phyloP scores from a whole-genome alignment of 495 filamentous ascomycete species.

The Collariella sp. region DNA sequence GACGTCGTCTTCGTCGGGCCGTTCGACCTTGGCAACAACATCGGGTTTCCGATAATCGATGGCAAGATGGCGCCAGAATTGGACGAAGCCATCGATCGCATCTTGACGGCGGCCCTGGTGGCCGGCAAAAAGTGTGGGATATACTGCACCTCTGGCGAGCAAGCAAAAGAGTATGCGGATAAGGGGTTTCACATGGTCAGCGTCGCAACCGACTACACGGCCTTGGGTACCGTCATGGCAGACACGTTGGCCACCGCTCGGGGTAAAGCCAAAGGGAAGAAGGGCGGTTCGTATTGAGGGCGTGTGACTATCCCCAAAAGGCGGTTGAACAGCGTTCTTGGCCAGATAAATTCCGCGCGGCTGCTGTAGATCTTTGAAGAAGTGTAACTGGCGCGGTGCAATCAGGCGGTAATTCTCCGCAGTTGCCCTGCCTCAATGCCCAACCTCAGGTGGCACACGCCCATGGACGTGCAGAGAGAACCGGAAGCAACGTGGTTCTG shows the following conservation, averaged over 20 bases:
- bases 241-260: constrained; percentile 38
- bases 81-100: constrained; percentile 55
- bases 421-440: background rate
- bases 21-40: constrained; percentile 67
- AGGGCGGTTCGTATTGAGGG: constrained; percentile 23
- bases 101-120: constrained; percentile 51
- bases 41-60: constrained; percentile 59
- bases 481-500: background rate
- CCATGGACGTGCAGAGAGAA: too few relatives aligned
- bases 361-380: background rate
- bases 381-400: background rate
- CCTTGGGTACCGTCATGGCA: constrained; percentile 41
- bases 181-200: constrained; percentile 73
- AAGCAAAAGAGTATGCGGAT: constrained; percentile 54
- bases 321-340: background rate
- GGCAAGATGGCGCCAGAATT: constrained; percentile 56
- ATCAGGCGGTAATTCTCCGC: background rate
- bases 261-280: constrained; percentile 28
- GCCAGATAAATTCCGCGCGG: background rate
- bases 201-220: constrained; percentile 51
- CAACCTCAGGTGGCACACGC: background rate
- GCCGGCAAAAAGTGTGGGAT: constrained; percentile 72
- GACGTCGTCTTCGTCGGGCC: constrained; percentile 75
- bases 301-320: background rate
- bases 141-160: constrained; percentile 59